Base-by-base conservation (phyloP, 2,329 filamentous ascomycete species). In the Beauveria caledonica region DNA sequence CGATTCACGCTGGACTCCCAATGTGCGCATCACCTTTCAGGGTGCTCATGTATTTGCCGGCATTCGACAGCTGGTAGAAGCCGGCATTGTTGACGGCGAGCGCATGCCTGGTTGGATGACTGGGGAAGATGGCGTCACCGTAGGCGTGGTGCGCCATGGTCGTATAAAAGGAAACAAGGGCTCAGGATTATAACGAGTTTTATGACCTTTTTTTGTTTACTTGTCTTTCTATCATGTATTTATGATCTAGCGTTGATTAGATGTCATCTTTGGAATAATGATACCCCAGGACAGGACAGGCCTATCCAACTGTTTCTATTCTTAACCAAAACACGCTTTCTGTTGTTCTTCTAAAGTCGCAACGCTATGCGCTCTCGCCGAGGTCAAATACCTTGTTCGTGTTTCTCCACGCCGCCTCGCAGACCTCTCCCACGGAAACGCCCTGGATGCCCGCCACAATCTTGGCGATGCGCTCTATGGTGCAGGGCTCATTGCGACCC, bases 71-170 rank as follows among this genome's bases (percentile, higher is more conserved):
- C 78, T 96, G 36, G 88, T 93, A 0, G 90, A 95, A 71, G 76
- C 83, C 17, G 90, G 90, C 0, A 79, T 89, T 55, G 77, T 96
- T 27, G 85, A 95, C 69, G 87, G 90, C 1, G 81, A 86, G 67
- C 83, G 78, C 59, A 92, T 95, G 88, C 91, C 92, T 0, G 88
- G 88, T 0, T 96, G 91, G 90, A 87, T 96, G 86, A 94, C 90
- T 1, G 92, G 91, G 2, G 91, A 96, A 68, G 88, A 91, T 49
- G 88, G 86, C 0, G 85, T 94, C 5, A 94, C 89, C 58, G 79
- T 86, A 42, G 88, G 89, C 0, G 80, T 84, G 29, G 84, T 95
- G 4, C 81, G 79, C 64, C 73, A 84, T 62, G 90, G 90, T 2
- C 79, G 86, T 63, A 85, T 92, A 67, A 74, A 75, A 48, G 83